Conservation (phyloP, 1,284 basidiomycete genomes). For the Spongispora temasekensis region DNA sequence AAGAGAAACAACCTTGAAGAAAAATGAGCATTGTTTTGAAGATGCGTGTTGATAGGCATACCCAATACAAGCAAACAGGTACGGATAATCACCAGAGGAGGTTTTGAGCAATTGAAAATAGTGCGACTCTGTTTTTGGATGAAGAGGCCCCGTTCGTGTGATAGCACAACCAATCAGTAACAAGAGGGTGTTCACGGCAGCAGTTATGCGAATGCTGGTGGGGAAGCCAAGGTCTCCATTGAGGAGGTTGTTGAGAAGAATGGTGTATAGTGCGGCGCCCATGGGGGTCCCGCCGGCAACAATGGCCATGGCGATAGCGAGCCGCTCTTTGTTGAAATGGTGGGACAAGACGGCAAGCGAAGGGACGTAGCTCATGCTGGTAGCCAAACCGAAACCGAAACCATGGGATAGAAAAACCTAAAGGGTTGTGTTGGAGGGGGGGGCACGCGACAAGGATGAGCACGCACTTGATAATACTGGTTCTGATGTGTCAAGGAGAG, state of each 20-base stretch:
- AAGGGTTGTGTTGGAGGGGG: neutral
- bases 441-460: neutral
- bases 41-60: constrained; percentile 12
- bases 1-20: constrained; percentile 22
- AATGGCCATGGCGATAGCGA: constrained; percentile 35
- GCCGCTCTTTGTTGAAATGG: constrained; percentile 36
- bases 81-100: constrained; percentile 25
- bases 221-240: constrained; percentile 26
- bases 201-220: constrained; percentile 30
- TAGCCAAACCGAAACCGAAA: constrained; percentile 36
- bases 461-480: constrained; percentile 37
- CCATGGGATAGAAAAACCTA: constrained; percentile 41
- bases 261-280: constrained; percentile 35
- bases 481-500: constrained; percentile 37
- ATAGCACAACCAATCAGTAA: constrained; percentile 28
- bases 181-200: constrained; percentile 28
- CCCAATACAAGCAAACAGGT: constrained; percentile 30
- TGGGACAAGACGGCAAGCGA: constrained; percentile 39
- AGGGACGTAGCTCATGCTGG: constrained; percentile 37
- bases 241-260: constrained; percentile 43
- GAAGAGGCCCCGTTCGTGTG: constrained; percentile 28
- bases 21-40: neutral
- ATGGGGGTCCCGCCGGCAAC: constrained; percentile 36
- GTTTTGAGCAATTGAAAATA: constrained; percentile 22
- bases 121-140: constrained; percentile 5